phyloP scores from a whole-genome alignment of 257 asterid species.

The Fraxinus quadrangulata region DNA sequence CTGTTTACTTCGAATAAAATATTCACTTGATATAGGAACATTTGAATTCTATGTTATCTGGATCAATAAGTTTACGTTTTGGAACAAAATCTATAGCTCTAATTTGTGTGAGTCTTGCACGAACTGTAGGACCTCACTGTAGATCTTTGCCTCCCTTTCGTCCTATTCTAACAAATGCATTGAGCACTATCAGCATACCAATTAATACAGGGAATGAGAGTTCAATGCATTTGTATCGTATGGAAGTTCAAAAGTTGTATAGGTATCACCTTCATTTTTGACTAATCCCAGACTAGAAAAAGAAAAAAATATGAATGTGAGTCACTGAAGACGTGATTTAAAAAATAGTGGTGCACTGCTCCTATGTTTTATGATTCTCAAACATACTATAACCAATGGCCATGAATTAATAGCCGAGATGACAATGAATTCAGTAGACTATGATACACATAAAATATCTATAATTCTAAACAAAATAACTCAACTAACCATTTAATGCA shows the following conservation, averaged over 20 bases:
- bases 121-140: not conserved
- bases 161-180: not conserved
- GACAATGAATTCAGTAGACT: too few species aligned
- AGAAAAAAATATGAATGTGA: too few species aligned
- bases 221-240: too few species aligned
- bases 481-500: too few species aligned
- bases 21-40: not conserved
- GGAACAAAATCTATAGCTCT: not conserved
- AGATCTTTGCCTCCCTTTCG: not conserved
- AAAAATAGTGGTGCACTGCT: too few species aligned
- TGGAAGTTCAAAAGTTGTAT: not conserved
- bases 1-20: not conserved
- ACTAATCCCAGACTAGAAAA: too few species aligned
- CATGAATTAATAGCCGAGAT: too few species aligned
- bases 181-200: not conserved
- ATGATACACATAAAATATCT: too few species aligned
- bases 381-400: too few species aligned
- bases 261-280: not conserved
- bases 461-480: too few species aligned
- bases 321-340: too few species aligned
- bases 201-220: not conserved
- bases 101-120: not conserved
- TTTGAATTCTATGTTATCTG: not conserved
- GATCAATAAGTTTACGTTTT: not conserved
- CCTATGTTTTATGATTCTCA: too few species aligned